Evolutionary conservation across 768 basidiomycete genomes (phyloP).

Genomic region (Mycena alexandri): DNA sequence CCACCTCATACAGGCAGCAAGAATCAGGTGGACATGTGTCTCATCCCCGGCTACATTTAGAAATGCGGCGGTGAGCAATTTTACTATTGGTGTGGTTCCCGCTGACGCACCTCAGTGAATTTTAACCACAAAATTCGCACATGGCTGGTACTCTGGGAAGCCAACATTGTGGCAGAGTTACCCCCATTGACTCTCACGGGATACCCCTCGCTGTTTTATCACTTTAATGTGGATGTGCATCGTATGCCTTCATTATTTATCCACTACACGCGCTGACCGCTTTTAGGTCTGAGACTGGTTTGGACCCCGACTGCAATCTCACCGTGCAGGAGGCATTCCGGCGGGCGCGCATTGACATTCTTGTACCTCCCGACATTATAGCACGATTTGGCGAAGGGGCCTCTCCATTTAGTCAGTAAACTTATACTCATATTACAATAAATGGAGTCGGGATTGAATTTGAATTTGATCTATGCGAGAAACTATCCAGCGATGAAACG

Average conservation of each 20-base stretch:
- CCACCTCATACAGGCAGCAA: constrained; percentile 45
- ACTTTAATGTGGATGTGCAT: constrained; percentile 49
- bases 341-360: too few relatives aligned
- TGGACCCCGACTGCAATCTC: too few relatives aligned
- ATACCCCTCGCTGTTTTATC: constrained; percentile 50
- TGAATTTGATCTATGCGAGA: too few relatives aligned
- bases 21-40: constrained; percentile 47
- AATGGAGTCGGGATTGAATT: too few relatives aligned
- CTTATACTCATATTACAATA: too few relatives aligned
- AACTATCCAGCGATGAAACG: too few relatives aligned
- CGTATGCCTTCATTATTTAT: constrained; percentile 34
- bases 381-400: too few relatives aligned
- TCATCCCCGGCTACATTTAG: constrained; percentile 41
- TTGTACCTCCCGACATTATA: too few relatives aligned
- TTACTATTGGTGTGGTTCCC: background rate
- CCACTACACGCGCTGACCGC: too few relatives aligned
- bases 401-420: too few relatives aligned
- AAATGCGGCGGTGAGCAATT: constrained; percentile 26
- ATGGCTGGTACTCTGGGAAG: constrained; percentile 53
- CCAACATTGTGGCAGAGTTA: constrained; percentile 46
- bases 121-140: constrained; percentile 41
- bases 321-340: too few relatives aligned
- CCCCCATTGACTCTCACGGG: constrained; percentile 45
- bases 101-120: background rate
- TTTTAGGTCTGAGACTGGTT: too few relatives aligned